Evolutionary conservation across 805 yeast species (phyloP).

Genomic region (Pichia californica): DNA sequence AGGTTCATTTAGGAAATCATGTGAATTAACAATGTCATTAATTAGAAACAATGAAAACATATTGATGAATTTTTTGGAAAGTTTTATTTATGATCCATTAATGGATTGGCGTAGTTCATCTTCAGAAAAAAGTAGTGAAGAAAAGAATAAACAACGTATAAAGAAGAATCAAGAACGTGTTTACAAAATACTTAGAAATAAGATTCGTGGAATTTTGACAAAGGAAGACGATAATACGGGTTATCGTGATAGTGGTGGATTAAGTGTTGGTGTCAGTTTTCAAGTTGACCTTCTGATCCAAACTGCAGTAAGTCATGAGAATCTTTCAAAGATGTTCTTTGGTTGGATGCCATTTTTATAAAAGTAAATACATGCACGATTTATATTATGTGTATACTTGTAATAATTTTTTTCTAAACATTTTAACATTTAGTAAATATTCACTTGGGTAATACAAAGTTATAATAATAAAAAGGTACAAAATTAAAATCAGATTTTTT

Average conservation of each 20-base stretch:
- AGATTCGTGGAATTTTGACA: constrained; percentile 76
- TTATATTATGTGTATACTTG: background rate
- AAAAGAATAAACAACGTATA: constrained; percentile 18
- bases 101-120: constrained; percentile 54
- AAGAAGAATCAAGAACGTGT: constrained; percentile 38
- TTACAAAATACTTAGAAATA: constrained; percentile 63
- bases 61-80: constrained; percentile 84
- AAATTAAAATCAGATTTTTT: no score
- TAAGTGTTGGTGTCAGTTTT: constrained; percentile 85
- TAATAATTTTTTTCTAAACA: background rate
- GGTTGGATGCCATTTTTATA: constrained; percentile 83
- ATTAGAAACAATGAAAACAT: constrained; percentile 76
- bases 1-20: constrained; percentile 78
- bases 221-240: constrained; percentile 44
- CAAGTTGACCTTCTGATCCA: constrained; percentile 87
- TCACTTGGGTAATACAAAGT: background rate
- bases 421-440: constrained; percentile 1
- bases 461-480: constrained; percentile 3
- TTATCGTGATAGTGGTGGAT: constrained; percentile 40
- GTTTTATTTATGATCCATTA: constrained; percentile 87
- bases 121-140: constrained; percentile 1
- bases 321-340: constrained; percentile 78
- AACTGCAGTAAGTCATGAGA: constrained; percentile 67
- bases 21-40: constrained; percentile 74
- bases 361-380: no score